Conservation (phyloP, 768 basidiomycete genomes). For the Tulasnella sp. region DNA sequence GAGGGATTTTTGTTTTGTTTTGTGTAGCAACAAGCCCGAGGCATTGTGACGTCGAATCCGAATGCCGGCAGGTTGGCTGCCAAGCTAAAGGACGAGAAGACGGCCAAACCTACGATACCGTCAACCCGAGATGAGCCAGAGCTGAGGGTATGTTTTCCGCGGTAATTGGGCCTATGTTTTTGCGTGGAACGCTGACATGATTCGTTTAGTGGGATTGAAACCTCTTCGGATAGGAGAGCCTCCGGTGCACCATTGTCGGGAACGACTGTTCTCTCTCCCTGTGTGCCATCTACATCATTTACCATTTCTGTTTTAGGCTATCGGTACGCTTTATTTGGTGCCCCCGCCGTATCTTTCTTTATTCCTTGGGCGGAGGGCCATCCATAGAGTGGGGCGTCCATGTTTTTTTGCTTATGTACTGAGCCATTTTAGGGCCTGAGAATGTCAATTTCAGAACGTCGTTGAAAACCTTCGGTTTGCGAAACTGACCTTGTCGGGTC, state of each 20-base stretch:
- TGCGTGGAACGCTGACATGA: not conserved
- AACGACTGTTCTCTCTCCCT: not conserved
- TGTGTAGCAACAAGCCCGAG: not conserved
- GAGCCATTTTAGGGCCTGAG: not conserved
- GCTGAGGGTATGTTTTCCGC: not conserved
- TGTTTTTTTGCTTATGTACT: not conserved
- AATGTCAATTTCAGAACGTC: not conserved
- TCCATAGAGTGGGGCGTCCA: not conserved
- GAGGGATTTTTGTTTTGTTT: not conserved
- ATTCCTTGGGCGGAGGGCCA: not conserved
- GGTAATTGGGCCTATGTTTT: not conserved
- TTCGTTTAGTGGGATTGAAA: not conserved
- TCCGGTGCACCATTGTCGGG: not conserved
- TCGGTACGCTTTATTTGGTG: not conserved
- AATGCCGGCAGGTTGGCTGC: conserved; percentile 6
- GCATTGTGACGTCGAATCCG: conserved; percentile 5
- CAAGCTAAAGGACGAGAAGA: conserved; percentile 1
- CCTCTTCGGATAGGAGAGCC: not conserved
- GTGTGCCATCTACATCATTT: not conserved
- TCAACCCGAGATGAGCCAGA: not conserved
- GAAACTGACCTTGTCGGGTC: too few relatives aligned
- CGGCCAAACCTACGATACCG: not conserved
- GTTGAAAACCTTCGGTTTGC: not conserved
- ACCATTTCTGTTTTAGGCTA: not conserved
- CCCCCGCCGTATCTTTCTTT: not conserved